phyloP scores from a whole-genome alignment of 176 grass and related monocot genomes.

The Triticum urartu region DNA sequence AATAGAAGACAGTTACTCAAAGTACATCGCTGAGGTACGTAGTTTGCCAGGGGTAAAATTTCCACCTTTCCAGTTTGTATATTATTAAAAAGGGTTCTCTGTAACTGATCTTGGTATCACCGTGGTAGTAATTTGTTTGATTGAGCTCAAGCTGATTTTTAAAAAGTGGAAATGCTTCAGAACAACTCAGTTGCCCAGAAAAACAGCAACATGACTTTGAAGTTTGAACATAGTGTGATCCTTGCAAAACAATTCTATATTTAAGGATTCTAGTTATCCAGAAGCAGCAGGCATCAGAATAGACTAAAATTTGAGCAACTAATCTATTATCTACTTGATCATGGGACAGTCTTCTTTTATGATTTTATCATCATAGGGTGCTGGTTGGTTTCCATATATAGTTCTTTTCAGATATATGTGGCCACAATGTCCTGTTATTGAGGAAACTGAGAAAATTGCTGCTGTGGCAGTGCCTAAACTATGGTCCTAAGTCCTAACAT shows the following conservation, averaged over 20 bases:
- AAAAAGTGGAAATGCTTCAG: conserved; percentile 19
- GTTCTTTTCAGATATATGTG: background rate
- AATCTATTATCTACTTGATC: background rate
- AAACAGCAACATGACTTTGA: background rate
- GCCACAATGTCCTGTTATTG: background rate
- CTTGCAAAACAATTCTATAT: conserved; percentile 1
- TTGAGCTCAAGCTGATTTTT: conserved; percentile 1
- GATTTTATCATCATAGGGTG: background rate
- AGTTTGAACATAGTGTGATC: background rate
- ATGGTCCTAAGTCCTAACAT: background rate
- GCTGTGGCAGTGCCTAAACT: background rate
- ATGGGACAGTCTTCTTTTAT: background rate
- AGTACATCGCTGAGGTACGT: conserved; percentile 89
- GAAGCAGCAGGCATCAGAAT: conserved; percentile 21
- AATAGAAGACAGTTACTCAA: conserved; percentile 81
- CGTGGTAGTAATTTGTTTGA: conserved; percentile 7
- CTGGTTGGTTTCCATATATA: background rate
- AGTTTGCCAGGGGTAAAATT: conserved; percentile 1
- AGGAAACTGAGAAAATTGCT: conserved; percentile 23
- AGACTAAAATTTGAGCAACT: background rate
- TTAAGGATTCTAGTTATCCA: background rate
- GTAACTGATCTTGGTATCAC: background rate
- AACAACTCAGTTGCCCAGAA: background rate
- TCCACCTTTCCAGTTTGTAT: background rate
- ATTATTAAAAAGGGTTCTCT: background rate